Percentiles rank a stretch among this genome's conserved stretches.
Conservation (phyloP, 352 stramenopile genomes). For the Globisporangium parvum region DNA sequence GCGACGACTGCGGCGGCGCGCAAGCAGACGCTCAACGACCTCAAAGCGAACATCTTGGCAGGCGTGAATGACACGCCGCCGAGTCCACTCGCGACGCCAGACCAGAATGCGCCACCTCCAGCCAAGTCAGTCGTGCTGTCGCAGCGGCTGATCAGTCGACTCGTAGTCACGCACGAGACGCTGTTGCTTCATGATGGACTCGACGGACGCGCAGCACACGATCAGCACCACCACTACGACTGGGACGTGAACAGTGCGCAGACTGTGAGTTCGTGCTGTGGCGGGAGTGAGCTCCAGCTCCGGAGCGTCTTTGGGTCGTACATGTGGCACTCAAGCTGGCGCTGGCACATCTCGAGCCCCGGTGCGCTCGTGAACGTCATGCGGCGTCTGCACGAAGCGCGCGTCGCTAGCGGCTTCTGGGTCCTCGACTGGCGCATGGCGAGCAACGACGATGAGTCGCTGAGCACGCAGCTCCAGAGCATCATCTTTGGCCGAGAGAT, state of each 20-base stretch:
- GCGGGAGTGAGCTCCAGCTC: conserved; percentile 67
- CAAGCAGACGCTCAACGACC: conserved; percentile 59
- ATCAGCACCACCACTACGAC: conserved; percentile 15
- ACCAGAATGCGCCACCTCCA: neutral
- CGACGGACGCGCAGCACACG: conserved; percentile 14
- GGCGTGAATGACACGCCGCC: conserved; percentile 39
- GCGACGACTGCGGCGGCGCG: conserved; percentile 54
- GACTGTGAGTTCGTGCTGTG: conserved; percentile 57
- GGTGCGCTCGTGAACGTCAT: conserved; percentile 54
- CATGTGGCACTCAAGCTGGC: conserved; percentile 86
- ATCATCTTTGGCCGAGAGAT: conserved; percentile 83
- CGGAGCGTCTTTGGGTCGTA: conserved; percentile 79
- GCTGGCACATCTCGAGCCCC: conserved; percentile 66
- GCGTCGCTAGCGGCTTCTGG: conserved; percentile 74
- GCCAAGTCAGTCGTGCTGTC: conserved; percentile 38
- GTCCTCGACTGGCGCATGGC: conserved; percentile 77
- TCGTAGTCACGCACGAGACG: conserved; percentile 73
- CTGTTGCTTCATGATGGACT: conserved; percentile 42
- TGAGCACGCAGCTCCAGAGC: conserved; percentile 43
- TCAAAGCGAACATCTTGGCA: conserved; percentile 59
- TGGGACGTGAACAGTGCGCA: conserved; percentile 3
- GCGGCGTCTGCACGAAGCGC: conserved; percentile 60
- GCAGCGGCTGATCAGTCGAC: conserved; percentile 74
- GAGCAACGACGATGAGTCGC: conserved; percentile 39
- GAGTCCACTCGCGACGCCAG: conserved; percentile 8